Conservation (phyloP, 2,329 filamentous ascomycete genomes). For the Knufia fluminis region DNA sequence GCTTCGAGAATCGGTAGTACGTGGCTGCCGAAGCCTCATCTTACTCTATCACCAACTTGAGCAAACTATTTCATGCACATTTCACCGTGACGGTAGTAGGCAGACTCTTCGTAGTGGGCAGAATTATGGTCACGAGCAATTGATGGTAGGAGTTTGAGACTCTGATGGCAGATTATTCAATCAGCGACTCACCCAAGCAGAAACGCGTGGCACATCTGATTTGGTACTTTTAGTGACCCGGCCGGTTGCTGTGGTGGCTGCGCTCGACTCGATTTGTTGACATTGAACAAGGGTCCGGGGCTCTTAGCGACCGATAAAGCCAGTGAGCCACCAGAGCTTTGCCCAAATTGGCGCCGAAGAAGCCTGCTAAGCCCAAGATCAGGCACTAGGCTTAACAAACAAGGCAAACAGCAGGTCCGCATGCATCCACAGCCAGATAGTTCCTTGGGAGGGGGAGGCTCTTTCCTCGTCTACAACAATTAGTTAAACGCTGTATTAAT, state of each 20-base stretch:
- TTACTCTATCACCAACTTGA: too few species aligned
- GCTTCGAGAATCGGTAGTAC: too few species aligned
- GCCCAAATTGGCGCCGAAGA: neutral
- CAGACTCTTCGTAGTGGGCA: too few species aligned
- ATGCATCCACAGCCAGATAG: neutral
- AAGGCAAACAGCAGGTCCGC: conserved; percentile 1
- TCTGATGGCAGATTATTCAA: too few species aligned
- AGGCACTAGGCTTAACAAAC: neutral
- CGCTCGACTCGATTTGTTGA: conserved; percentile 8
- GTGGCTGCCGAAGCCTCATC: too few species aligned
- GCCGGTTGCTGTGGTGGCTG: neutral
- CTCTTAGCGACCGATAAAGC: neutral
- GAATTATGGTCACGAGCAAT: too few species aligned
- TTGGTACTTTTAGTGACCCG: neutral
- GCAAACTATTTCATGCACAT: too few species aligned
- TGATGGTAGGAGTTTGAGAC: too few species aligned
- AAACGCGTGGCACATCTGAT: neutral
- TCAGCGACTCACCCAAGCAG: too few species aligned
- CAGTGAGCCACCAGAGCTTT: neutral
- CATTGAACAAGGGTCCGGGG: neutral
- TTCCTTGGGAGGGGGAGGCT: too few species aligned
- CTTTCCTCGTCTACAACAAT: neutral
- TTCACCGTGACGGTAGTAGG: too few species aligned
- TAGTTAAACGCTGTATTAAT: too few species aligned
- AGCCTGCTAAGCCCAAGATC: neutral